Evolutionary conservation across 306 rosid species (phyloP).

Genomic region (Abrus precatorius): DNA sequence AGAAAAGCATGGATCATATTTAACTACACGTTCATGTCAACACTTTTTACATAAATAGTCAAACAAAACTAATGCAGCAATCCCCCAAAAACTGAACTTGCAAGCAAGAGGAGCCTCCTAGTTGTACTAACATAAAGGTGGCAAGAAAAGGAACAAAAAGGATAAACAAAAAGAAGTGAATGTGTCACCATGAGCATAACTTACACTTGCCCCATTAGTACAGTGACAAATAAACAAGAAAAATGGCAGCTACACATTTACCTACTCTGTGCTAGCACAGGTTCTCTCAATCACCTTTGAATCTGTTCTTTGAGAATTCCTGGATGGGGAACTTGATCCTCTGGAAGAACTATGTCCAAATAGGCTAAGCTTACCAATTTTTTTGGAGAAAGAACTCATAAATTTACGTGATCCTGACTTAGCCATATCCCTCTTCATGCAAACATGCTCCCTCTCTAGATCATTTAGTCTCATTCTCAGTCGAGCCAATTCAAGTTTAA

Average conservation of each 20-base stretch:
- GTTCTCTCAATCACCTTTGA: conserved; percentile 96
- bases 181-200: conserved; percentile 55
- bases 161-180: conserved; percentile 42
- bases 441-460: conserved; percentile 95
- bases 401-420: conserved; percentile 89
- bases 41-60: conserved; percentile 38
- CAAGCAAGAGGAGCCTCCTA: conserved; percentile 56
- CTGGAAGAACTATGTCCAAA: conserved; percentile 86
- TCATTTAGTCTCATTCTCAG: conserved; percentile 94
- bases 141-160: conserved; percentile 38
- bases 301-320: conserved; percentile 88
- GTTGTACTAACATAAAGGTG: conserved; percentile 56
- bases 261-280: conserved; percentile 95
- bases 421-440: conserved; percentile 98
- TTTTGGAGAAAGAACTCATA: conserved; percentile 89
- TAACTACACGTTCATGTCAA: conserved; percentile 36
- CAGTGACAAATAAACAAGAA: conserved; percentile 22
- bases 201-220: conserved; percentile 54
- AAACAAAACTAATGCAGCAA: conserved; percentile 49
- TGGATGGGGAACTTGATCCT: conserved; percentile 93
- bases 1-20: conserved; percentile 2
- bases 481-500: conserved; percentile 91
- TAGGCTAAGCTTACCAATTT: conserved; percentile 76
- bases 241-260: conserved; percentile 39
- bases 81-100: conserved; percentile 54